Conservation (phyloP, 345 rosid genomes). For the Camelina neglecta region DNA sequence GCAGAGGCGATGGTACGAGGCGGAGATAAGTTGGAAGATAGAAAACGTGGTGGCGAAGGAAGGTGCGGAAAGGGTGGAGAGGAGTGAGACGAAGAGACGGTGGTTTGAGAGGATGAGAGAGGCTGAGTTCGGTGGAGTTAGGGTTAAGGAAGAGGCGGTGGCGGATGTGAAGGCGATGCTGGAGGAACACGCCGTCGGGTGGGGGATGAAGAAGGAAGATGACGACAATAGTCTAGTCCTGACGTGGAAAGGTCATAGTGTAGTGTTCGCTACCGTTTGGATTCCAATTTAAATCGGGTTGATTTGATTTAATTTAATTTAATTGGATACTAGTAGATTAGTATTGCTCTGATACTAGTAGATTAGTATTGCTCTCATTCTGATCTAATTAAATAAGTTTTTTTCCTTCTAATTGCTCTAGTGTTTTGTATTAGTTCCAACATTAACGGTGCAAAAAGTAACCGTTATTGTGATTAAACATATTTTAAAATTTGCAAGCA, state of each 20-base stretch:
- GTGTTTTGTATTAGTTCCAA: neutral
- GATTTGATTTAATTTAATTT: conserved; percentile 10
- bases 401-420: neutral
- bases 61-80: conserved; percentile 77
- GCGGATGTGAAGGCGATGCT: conserved; percentile 74
- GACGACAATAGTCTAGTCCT: conserved; percentile 58
- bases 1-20: conserved; percentile 87
- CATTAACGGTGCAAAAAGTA: neutral
- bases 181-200: conserved; percentile 93
- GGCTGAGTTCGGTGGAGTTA: conserved; percentile 57
- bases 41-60: conserved; percentile 88
- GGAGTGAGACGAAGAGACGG: conserved; percentile 67
- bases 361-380: neutral
- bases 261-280: conserved; percentile 90
- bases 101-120: conserved; percentile 85
- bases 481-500: no score
- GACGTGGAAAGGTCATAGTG: conserved; percentile 98
- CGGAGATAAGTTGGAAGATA: conserved; percentile 79
- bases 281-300: conserved; percentile 42
- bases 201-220: conserved; percentile 77
- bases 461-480: neutral
- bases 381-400: neutral
- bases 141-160: conserved; percentile 62
- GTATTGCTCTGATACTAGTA: neutral
- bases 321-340: conserved; percentile 4